Evolutionary conservation across 441 rosid genomes (phyloP).

Genomic region (Populus hybrid): DNA sequence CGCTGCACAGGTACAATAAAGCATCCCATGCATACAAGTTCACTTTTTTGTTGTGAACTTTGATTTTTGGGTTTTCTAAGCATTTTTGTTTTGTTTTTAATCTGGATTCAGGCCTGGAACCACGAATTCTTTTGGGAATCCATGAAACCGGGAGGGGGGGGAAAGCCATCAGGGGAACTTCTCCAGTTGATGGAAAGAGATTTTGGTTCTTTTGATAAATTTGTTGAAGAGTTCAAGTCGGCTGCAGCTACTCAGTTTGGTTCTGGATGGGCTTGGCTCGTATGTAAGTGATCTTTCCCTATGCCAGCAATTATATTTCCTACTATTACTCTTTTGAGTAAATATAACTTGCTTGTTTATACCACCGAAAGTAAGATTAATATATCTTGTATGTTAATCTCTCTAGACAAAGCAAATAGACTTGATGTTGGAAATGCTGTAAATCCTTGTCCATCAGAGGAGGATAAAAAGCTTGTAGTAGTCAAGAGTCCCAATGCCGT

Average conservation of each 20-base stretch:
- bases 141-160: conserved; percentile 89
- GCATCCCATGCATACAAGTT: neutral
- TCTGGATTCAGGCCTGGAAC: conserved; percentile 72
- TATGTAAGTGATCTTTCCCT: conserved; percentile 45
- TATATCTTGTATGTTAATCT: neutral
- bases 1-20: conserved; percentile 75
- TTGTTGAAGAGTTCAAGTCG: conserved; percentile 48
- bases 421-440: conserved; percentile 63
- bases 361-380: neutral
- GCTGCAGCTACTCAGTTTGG: conserved; percentile 86
- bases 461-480: conserved; percentile 74
- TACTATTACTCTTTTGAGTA: neutral
- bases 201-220: conserved; percentile 68
- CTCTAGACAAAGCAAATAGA: conserved; percentile 70
- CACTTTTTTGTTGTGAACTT: neutral
- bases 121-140: conserved; percentile 96
- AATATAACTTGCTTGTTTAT: neutral
- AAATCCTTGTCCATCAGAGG: conserved; percentile 64
- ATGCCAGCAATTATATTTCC: neutral
- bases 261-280: conserved; percentile 98
- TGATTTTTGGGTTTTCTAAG: neutral
- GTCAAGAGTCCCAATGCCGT: conserved; percentile 88
- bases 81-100: neutral
- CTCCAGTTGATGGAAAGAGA: conserved; percentile 70
- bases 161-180: conserved; percentile 81